These are phyloP conservation scores for Penicillium antarcticum DNA, from an alignment of 495 filamentous ascomycete genomes.

Conservation along the genomic window DNA sequence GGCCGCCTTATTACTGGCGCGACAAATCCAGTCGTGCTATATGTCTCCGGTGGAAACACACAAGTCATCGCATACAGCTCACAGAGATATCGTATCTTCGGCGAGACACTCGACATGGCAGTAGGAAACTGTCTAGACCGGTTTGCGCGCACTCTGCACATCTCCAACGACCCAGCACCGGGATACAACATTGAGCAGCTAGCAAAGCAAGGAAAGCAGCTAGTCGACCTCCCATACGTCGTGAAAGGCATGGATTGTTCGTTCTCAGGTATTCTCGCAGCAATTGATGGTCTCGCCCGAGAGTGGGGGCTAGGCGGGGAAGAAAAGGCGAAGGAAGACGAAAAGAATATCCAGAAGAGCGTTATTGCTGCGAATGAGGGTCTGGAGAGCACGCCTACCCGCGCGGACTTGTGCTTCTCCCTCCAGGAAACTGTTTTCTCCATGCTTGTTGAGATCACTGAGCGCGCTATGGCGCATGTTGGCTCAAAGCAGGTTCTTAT, in stretches of 20 bases:
- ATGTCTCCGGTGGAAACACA: slow-evolving; percentile 95
- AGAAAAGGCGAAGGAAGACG: slow-evolving; percentile 33
- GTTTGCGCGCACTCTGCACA: slow-evolving; percentile 85
- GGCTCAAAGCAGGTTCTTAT: slow-evolving; percentile 87
- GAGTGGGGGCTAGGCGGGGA: slow-evolving; percentile 49
- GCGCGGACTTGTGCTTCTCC: slow-evolving; percentile 89
- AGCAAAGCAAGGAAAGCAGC: slow-evolving; percentile 69
- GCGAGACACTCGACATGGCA: slow-evolving; percentile 94
- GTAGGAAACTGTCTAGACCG: slow-evolving; percentile 97
- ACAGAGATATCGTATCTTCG: slow-evolving; percentile 94
- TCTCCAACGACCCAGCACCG: slow-evolving; percentile 92
- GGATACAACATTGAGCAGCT: slow-evolving; percentile 98
- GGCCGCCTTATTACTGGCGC: slow-evolving; percentile 90
- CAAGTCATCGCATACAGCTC: slow-evolving; percentile 97
- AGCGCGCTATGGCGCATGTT: slow-evolving; percentile 97
- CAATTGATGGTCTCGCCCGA: slow-evolving; percentile 73
- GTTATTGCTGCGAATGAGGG: slow-evolving; percentile 19
- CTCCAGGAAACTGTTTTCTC: slow-evolving; percentile 93
- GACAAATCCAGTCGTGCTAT: slow-evolving; percentile 88
- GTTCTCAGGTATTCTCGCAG: slow-evolving; percentile 85
- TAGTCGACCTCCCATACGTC: slow-evolving; percentile 89
- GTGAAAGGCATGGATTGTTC: slow-evolving; percentile 99
- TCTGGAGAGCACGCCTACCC: slow-evolving; percentile 51
- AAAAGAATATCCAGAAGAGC: slow-evolving; percentile 7
- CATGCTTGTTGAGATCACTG: slow-evolving; percentile 98